Conservation (phyloP, 2,329 filamentous ascomycete species). For the Trichoderma pleuroti region DNA sequence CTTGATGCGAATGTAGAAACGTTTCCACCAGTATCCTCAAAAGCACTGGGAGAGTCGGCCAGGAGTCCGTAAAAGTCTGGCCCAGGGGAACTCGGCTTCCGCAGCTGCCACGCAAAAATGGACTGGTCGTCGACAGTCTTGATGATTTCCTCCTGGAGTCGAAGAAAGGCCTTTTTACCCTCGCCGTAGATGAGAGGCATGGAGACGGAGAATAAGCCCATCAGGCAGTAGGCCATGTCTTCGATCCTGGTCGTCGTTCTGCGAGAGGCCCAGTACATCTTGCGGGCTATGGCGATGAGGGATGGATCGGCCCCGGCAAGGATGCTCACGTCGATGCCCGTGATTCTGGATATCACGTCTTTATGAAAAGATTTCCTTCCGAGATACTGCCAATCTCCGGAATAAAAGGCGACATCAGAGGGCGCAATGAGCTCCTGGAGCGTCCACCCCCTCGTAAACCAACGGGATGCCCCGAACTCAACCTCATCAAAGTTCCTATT, state of each 20-base stretch:
- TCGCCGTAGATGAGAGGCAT: slow-evolving; percentile 24
- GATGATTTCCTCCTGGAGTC: slow-evolving; percentile 9
- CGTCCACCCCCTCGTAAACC: neutral
- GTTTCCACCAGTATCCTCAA: neutral
- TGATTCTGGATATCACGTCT: neutral
- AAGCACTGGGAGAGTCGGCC: neutral
- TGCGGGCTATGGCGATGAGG: neutral
- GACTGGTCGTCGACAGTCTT: slow-evolving; percentile 2
- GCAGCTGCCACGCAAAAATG: neutral
- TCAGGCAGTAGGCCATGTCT: slow-evolving; percentile 23
- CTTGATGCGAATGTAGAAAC: neutral
- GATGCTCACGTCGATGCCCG: neutral
- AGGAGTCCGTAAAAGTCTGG: neutral
- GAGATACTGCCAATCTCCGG: neutral
- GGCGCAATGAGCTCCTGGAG: neutral
- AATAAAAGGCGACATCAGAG: neutral
- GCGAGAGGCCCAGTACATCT: slow-evolving; percentile 22
- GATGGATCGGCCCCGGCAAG: neutral
- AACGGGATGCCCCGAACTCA: neutral
- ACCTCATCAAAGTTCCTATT: neutral
- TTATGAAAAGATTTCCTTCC: neutral
- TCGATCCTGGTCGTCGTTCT: slow-evolving; percentile 21
- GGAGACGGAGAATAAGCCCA: slow-evolving; percentile 23
- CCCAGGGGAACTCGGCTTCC: neutral
- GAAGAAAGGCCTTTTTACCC: slow-evolving; percentile 9